Conservation (phyloP, 352 stramenopile genomes). For the Phytophthora sansomeana region DNA sequence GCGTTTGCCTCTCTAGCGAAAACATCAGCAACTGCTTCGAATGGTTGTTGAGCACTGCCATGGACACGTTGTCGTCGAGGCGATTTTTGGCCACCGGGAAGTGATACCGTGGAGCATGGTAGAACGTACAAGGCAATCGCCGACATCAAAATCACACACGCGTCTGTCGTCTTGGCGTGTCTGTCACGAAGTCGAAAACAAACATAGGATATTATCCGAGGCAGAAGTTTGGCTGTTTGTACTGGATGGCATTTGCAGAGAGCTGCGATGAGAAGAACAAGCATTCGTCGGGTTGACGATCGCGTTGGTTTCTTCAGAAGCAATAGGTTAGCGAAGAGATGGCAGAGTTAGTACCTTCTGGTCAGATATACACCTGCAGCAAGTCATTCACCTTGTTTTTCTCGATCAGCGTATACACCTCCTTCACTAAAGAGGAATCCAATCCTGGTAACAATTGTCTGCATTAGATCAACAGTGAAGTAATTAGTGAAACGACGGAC, state of each 20-base stretch:
- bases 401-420: conserved; percentile 58
- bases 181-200: conserved; percentile 64
- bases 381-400: conserved; percentile 60
- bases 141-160: conserved; percentile 62
- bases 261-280: conserved; percentile 63
- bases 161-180: conserved; percentile 60
- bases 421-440: conserved; percentile 41
- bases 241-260: conserved; percentile 60
- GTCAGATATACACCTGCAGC: not conserved
- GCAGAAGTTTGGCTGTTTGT: conserved; percentile 43
- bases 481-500: not conserved
- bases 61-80: conserved; percentile 11
- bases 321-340: not conserved
- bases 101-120: conserved; percentile 25
- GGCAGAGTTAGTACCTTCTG: not conserved
- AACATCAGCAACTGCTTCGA: conserved; percentile 44
- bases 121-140: conserved; percentile 58
- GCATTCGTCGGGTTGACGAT: conserved; percentile 64
- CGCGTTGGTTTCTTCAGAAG: conserved; percentile 44
- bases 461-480: not conserved
- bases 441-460: conserved; percentile 54
- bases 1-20: conserved; percentile 55
- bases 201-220: conserved; percentile 53
- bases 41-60: conserved; percentile 11
- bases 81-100: conserved; percentile 7